Evolutionary conservation across 805 yeast species (phyloP).

Genomic region (Cyberlindnera veronae): DNA sequence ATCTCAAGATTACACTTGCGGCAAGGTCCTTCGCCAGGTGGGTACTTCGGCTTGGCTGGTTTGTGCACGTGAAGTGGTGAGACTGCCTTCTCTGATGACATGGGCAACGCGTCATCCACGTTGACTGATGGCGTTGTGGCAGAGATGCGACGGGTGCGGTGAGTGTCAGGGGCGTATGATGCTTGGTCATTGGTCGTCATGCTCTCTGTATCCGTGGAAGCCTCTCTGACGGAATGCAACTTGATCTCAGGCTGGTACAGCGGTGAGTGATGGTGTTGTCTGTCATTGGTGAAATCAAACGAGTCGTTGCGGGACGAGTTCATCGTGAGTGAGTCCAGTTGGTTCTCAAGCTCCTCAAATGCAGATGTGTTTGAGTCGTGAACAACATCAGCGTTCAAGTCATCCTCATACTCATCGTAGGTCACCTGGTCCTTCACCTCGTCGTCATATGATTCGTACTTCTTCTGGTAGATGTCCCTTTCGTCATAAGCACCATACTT

Average conservation of each 20-base stretch:
- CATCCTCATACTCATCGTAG: not conserved
- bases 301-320: slow-evolving; percentile 9
- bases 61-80: not conserved
- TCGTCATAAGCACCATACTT: too few relatives aligned
- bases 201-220: slow-evolving; percentile 14
- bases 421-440: not conserved
- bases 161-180: not conserved
- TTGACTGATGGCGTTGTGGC: too few relatives aligned
- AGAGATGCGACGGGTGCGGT: not conserved
- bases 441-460: too few relatives aligned
- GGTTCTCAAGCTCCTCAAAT: slow-evolving; percentile 20
- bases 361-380: slow-evolving; percentile 11
- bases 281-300: slow-evolving; percentile 11
- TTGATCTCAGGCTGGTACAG: slow-evolving; percentile 5
- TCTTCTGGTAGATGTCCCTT: too few relatives aligned
- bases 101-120: too few relatives aligned
- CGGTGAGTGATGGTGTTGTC: too few relatives aligned
- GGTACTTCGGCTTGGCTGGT: slow-evolving; percentile 24
- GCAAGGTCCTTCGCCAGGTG: slow-evolving; percentile 79
- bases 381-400: not conserved
- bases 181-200: not conserved
- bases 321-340: slow-evolving; percentile 19
- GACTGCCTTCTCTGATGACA: not conserved
- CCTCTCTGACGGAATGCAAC: slow-evolving; percentile 17
- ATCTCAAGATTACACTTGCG: slow-evolving; percentile 64